phyloP scores from a whole-genome alignment of 495 filamentous ascomycete genomes.

The Oidiodendron maius region DNA sequence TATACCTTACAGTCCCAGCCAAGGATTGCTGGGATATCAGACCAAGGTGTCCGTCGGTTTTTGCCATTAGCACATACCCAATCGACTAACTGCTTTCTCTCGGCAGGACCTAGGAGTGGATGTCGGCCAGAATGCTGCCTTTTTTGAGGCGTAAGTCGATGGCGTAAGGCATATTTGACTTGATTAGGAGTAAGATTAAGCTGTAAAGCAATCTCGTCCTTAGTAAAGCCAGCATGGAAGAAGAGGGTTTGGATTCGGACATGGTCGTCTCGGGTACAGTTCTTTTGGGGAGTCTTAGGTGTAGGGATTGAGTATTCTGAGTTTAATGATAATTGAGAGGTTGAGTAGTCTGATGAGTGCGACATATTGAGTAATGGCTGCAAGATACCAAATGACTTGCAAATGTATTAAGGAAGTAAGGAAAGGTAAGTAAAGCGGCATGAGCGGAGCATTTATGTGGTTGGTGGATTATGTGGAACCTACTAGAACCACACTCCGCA shows the following conservation, averaged over 20 bases:
- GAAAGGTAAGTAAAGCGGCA: too few species aligned
- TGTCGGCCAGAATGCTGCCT: conserved; percentile 15
- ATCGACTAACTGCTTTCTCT: conserved; percentile 23
- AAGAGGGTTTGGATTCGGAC: conserved; percentile 19
- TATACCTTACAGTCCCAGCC: conserved; percentile 12
- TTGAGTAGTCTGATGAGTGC: too few species aligned
- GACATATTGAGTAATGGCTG: too few species aligned
- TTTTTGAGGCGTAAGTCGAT: conserved; percentile 15
- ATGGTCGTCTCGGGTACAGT: conserved; percentile 20
- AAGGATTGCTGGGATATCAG: conserved; percentile 23
- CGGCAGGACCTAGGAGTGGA: conserved; percentile 16
- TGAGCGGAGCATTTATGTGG: too few species aligned
- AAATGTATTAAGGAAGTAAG: too few species aligned
- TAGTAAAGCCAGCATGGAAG: conserved; percentile 15
- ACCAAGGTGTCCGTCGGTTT: conserved; percentile 21
- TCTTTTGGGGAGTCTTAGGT: too few species aligned
- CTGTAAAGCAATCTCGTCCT: conserved; percentile 19
- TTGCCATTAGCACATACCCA: conserved; percentile 22
- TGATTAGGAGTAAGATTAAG: conserved; percentile 17
- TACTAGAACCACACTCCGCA: too few species aligned
- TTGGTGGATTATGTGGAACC: too few species aligned
- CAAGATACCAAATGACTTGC: too few species aligned
- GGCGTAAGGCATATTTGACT: conserved; percentile 22
- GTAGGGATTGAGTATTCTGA: too few species aligned
- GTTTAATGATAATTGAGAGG: too few species aligned